A percentile compares a stretch with the other conserved stretches of the same genome.
Conservation (phyloP, 2,329 filamentous ascomycete genomes). For the Dendryphion nanum region DNA sequence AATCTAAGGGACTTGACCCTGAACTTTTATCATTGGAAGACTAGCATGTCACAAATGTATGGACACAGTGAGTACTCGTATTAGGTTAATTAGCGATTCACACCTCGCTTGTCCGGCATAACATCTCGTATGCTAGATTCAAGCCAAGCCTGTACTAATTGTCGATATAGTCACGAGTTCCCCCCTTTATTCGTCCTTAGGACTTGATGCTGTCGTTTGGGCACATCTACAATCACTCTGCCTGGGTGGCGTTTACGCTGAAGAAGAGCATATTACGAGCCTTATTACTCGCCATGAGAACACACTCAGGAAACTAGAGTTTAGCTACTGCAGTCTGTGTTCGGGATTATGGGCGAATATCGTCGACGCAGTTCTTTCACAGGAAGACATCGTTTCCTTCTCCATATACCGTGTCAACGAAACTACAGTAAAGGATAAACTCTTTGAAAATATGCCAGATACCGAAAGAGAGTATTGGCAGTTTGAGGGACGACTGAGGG, state of each 20-base stretch:
- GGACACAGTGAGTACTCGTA: neutral
- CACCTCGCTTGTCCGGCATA: too few relatives aligned
- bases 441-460: constrained; percentile 3
- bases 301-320: constrained; percentile 14
- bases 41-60: constrained; percentile 5
- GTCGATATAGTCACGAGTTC: too few relatives aligned
- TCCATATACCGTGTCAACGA: constrained; percentile 21
- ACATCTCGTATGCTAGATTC: too few relatives aligned
- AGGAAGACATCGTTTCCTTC: constrained; percentile 16
- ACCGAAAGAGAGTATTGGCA: constrained; percentile 8
- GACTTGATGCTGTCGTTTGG: constrained; percentile 22
- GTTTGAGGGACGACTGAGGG: constrained; percentile 10
- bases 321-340: constrained; percentile 14
- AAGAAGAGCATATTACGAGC: constrained; percentile 14
- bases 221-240: constrained; percentile 17
- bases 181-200: constrained; percentile 11
- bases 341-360: constrained; percentile 23
- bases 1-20: constrained; percentile 19
- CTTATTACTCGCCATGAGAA: constrained; percentile 19
- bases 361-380: constrained; percentile 23
- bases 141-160: too few relatives aligned
- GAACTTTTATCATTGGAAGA: constrained; percentile 11
- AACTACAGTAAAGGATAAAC: constrained; percentile 2
- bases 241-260: constrained; percentile 18
- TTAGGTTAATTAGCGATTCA: too few relatives aligned